A percentile compares a stretch with the other conserved stretches of the same genome.
These are phyloP conservation scores for Effrenium voratum DNA, from an alignment of 73 alveolate genomes.

Conservation along the genomic window DNA sequence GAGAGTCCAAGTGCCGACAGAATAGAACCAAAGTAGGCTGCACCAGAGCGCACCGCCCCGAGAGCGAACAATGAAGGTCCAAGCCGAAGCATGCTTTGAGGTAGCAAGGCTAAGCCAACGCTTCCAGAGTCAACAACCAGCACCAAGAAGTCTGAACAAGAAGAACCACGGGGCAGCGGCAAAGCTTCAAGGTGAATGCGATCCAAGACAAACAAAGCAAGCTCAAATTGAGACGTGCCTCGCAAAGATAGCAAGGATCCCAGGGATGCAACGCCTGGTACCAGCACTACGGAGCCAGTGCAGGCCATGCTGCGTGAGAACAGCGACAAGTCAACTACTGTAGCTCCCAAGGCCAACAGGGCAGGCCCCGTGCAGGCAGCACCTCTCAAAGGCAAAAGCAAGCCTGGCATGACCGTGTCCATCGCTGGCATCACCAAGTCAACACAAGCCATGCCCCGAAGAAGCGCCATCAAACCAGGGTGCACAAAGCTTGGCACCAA, in stretches of 20 bases:
- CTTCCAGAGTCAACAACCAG: neutral
- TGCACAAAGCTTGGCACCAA: too few relatives aligned
- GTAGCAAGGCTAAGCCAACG: neutral
- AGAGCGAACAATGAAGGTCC: neutral
- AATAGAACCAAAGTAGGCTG: neutral
- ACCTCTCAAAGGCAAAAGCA: neutral
- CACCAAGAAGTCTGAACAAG: neutral
- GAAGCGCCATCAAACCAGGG: too few relatives aligned
- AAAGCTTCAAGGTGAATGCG: neutral
- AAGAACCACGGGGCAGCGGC: neutral
- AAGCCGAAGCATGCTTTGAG: neutral
- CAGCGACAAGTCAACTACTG: neutral
- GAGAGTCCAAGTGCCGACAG: neutral
- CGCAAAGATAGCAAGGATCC: neutral
- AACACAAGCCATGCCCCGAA: too few relatives aligned
- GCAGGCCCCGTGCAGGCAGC: neutral
- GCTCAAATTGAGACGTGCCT: constrained; percentile 21
- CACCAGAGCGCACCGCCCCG: too few relatives aligned
- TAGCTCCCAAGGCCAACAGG: neutral
- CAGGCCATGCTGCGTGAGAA: too few relatives aligned
- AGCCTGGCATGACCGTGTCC: too few relatives aligned
- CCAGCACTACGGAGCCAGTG: too few relatives aligned
- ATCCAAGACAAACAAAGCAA: neutral
- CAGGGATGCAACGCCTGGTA: neutral
- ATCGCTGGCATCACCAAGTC: too few relatives aligned